Conservation (phyloP, 768 basidiomycete species). For the Clathrus columnatus region DNA sequence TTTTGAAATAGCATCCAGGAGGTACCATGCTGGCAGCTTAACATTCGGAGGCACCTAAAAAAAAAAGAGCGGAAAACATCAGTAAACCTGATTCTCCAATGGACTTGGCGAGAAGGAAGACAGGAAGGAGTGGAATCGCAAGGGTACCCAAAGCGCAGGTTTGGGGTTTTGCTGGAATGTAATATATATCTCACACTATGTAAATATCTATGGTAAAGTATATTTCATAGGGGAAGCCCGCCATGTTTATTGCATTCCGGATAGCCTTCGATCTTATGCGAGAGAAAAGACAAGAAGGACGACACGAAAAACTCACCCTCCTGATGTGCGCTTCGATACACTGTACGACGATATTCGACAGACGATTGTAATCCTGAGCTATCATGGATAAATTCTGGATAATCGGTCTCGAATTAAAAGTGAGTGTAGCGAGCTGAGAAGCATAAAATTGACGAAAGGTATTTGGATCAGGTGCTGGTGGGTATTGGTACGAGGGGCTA, state of each 20-base stretch:
- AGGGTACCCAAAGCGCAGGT: not conserved
- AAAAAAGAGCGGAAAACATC: constrained; percentile 38
- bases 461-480: constrained; percentile 42
- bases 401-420: constrained; percentile 89
- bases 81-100: no score
- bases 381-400: constrained; percentile 90
- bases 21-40: constrained; percentile 90
- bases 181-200: not conserved
- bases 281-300: not conserved
- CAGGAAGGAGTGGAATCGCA: no score
- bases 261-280: not conserved
- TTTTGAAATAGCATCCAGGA: constrained; percentile 94
- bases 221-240: not conserved
- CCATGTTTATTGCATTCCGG: not conserved
- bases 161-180: no score
- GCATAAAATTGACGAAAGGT: constrained; percentile 74
- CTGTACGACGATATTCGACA: constrained; percentile 70
- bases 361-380: constrained; percentile 78
- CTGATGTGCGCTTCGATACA: constrained; percentile 81
- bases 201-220: not conserved
- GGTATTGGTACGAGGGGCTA: constrained; percentile 24
- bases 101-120: no score
- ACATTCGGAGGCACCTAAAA: constrained; percentile 77
- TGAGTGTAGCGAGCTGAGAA: constrained; percentile 67
- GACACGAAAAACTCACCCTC: constrained; percentile 58